A percentile compares a stretch with the other conserved stretches of the same genome.
Conservation (phyloP, 345 rosid genomes). For the Dipteronia dyeriana region DNA sequence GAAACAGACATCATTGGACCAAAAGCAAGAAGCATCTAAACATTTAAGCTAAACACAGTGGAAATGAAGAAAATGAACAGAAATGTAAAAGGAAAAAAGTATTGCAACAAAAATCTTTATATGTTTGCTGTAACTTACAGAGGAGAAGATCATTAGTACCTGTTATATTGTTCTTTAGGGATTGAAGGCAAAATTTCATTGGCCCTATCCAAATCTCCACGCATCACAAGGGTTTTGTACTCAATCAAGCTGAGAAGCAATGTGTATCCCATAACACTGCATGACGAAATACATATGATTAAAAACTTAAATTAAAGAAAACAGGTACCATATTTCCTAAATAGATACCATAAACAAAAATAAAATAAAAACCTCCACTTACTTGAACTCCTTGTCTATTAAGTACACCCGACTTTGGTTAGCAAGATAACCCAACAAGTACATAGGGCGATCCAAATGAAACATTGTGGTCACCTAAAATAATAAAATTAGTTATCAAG, state of each 20-base stretch:
- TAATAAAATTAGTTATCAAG: slow-evolving; percentile 3
- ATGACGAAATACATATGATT: slow-evolving; percentile 8
- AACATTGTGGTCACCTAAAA: slow-evolving; percentile 94
- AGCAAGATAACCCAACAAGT: slow-evolving; percentile 96
- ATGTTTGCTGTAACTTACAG: neutral
- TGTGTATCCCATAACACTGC: slow-evolving; percentile 85
- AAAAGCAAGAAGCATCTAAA: slow-evolving; percentile 1
- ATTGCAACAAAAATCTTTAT: neutral
- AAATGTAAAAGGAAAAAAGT: neutral
- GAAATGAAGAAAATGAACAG: slow-evolving; percentile 2
- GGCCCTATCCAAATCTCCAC: slow-evolving; percentile 85
- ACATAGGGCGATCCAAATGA: slow-evolving; percentile 99
- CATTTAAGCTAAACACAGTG: neutral
- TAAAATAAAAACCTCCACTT: slow-evolving; percentile 30
- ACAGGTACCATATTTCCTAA: neutral
- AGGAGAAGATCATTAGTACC: slow-evolving; percentile 40
- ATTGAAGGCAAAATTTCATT: slow-evolving; percentile 78
- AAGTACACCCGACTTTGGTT: slow-evolving; percentile 96
- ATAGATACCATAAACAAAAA: neutral
- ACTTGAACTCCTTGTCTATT: slow-evolving; percentile 99
- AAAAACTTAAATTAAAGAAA: neutral
- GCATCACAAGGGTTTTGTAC: slow-evolving; percentile 96
- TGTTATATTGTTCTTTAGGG: slow-evolving; percentile 84
- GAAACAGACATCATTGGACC: neutral
- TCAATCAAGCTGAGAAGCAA: slow-evolving; percentile 86